Evolutionary conservation across 257 asterid genomes (phyloP), one percentile per base, ranked within the genome.

Genomic region (Forsythia suspensa): DNA sequence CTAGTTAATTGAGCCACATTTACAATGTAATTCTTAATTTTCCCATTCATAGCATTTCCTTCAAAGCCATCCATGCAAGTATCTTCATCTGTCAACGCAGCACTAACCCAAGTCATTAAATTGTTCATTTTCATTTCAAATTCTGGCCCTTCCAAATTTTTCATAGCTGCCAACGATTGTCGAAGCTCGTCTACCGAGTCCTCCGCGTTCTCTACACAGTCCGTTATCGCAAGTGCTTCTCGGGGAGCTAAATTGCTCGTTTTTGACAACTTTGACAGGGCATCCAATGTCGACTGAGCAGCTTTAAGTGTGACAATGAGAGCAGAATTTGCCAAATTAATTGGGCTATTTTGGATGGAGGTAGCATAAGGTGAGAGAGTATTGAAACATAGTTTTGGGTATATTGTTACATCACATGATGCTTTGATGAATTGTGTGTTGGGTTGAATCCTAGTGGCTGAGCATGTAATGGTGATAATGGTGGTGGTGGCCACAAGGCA

Each of bases 81-180:
- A 4, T 73, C 59, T 12, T 81, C 92, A 12, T 89, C 92, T 0
- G 96, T 89, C 61, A 91, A 67, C 0, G 93, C 92, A 0, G 91
- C 89, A 36, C 96, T 89, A 7, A 89, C 90, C 96, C 94, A 91
- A 3, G 96, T 91, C 88, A 86, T 87, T 65, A 91, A 44, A 18
- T 91, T 89, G 74, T 89, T 86, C 84, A 86, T 61, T 67, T 77
- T 77, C 63, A 12, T 81, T 39, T 63, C 76, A 73, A 81, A 71
- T 42, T 73, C 81, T 9, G 67, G 38, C 4, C 73, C 79, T 18
- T 76, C 71, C 37, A 81, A 48, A 3, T 72, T 72, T 82, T 66
- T 72, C 81, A 81, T 81, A 16, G 66, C 81, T 1, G 52, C 51
- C 67, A 77, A 8, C 39, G 78, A 74, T 38, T 75, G 48, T 46